phyloP scores from a whole-genome alignment of 441 rosid species.

The Oxalis stricta region DNA sequence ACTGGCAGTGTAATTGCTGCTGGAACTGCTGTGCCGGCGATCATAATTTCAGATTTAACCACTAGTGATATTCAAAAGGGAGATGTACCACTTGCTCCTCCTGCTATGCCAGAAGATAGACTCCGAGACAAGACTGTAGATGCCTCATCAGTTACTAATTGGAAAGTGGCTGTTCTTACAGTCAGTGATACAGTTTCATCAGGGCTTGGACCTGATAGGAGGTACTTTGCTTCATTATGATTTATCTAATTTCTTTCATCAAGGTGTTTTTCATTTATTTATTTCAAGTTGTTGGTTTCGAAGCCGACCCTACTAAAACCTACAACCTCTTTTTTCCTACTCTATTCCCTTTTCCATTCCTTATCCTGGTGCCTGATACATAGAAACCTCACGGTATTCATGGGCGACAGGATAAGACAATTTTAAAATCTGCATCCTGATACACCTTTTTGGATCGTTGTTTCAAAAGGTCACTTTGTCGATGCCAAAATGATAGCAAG shows the following conservation, averaged over 20 bases:
- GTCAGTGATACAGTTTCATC: conserved; percentile 89
- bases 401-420: neutral
- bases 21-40: conserved; percentile 62
- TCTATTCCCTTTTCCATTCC: neutral
- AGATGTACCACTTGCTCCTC: conserved; percentile 18
- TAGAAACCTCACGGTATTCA: neutral
- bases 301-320: neutral
- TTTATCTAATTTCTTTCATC: neutral
- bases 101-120: conserved; percentile 17
- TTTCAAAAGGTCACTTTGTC: conserved; percentile 19
- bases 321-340: neutral
- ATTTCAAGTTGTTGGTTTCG: too few relatives aligned
- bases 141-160: conserved; percentile 19
- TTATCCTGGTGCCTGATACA: neutral
- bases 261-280: too few relatives aligned
- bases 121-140: conserved; percentile 13
- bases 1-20: conserved; percentile 45
- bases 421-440: conserved; percentile 9
- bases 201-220: conserved; percentile 81
- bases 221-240: conserved; percentile 27
- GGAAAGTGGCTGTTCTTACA: conserved; percentile 67
- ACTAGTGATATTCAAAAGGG: conserved; percentile 13
- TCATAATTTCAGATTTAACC: conserved; percentile 48
- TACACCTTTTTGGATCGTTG: conserved; percentile 14
- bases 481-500: conserved; percentile 25